Base-by-base conservation (phyloP, 495 filamentous ascomycete genomes). In the Aspergillus kassunensis region DNA sequence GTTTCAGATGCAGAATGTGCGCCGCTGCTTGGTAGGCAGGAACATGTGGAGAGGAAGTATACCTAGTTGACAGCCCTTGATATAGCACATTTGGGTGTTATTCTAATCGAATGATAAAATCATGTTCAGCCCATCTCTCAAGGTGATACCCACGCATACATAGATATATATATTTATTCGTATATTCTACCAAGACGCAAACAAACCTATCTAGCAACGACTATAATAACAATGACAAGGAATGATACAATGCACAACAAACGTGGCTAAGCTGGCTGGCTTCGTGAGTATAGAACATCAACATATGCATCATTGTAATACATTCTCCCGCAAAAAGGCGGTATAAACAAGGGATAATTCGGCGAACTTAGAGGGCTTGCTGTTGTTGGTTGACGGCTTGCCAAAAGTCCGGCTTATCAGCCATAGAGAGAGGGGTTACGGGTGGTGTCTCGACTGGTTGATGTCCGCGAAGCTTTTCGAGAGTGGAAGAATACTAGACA, bases 401-500 rank as follows among this genome's bases (percentile, higher is more conserved):
- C 62, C 60, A 67, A 2, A 58, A 29, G 15, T 49, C 52, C 12
- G 58, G 47, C 16, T 42, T 57, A 33, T 35, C 30, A 23, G 43
- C 44, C 12, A 51, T 49, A 2, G 57, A 13, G 24, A 45, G 58
- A 54, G 48, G 59, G 64, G 13, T 48, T 25, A 55, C 18, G 21
- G 44, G 20, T 20, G 59, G 45, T 12, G 49, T 25, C 13, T 44
- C 50, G 37, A 37, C 29, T 8, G 62, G 55, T 19, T 60, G 52
- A 2, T 56, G 51, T 6, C 50, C 36, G 9, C 44, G 49, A 12
- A 60, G 47, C 33, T 65, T 63, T 10, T 67, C 53, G 3, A 74
- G 45, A n/a, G 66, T 60, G n/a, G 63, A 49, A n/a, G 54, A 53
- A 45, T 72, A 74, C 68, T 72, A 37, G 25, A 19, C 10, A 19